phyloP scores from a whole-genome alignment of 1,284 basidiomycete species.

The Pascua guehoae region DNA sequence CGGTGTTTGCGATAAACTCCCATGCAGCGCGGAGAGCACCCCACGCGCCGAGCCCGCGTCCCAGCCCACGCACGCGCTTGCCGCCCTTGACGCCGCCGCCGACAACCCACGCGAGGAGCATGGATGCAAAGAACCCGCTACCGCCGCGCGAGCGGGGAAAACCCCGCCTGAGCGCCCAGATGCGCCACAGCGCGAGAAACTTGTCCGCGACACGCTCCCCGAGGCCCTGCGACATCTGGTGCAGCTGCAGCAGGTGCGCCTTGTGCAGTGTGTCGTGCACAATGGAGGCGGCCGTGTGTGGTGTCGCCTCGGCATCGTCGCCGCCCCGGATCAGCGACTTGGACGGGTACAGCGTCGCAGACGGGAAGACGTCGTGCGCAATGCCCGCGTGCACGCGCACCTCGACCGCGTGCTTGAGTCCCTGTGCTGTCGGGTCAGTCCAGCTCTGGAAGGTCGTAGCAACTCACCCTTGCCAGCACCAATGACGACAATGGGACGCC shows the following conservation, averaged over 20 bases:
- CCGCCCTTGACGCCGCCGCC: slow-evolving; percentile 60
- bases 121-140: slow-evolving; percentile 66
- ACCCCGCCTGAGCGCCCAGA: slow-evolving; percentile 88
- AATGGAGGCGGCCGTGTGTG: slow-evolving; percentile 73
- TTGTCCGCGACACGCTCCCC: slow-evolving; percentile 60
- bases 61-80: slow-evolving; percentile 50
- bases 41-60: slow-evolving; percentile 52
- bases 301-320: slow-evolving; percentile 28
- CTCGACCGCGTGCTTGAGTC: slow-evolving; percentile 66
- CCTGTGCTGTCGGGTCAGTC: slow-evolving; percentile 31
- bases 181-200: slow-evolving; percentile 72
- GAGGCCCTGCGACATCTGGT: slow-evolving; percentile 61
- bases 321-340: slow-evolving; percentile 63
- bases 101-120: slow-evolving; percentile 67
- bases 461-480: slow-evolving; percentile 22
- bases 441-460: slow-evolving; percentile 18
- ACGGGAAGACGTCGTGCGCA: slow-evolving; percentile 60
- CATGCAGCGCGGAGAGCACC: slow-evolving; percentile 43
- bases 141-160: slow-evolving; percentile 59
- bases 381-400: slow-evolving; percentile 72
- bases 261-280: slow-evolving; percentile 65
- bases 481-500: slow-evolving; percentile 26
- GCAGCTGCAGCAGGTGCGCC: slow-evolving; percentile 64
- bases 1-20: slow-evolving; percentile 59
- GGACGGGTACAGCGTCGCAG: slow-evolving; percentile 65